Percentiles rank a stretch among this genome's conserved stretches.
Evolutionary conservation across 169 alveolate genomes (phyloP).

Genomic region (Eimeria maxima): DNA sequence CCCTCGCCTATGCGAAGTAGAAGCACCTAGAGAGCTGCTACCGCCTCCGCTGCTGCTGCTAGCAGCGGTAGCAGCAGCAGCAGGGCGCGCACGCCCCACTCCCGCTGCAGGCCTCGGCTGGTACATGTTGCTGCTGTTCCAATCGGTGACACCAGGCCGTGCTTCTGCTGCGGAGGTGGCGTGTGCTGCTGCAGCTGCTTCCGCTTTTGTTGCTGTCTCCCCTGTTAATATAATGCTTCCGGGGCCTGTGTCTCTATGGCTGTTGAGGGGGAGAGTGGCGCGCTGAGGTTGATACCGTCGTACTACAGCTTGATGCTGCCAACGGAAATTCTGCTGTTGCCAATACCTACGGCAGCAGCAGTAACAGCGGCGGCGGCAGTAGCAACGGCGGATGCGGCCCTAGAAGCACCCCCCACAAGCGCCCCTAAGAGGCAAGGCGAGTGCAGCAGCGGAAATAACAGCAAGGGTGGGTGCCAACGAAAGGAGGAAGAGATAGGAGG

Average conservation of each 20-base stretch:
- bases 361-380: conserved; percentile 33
- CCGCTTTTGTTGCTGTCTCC: not conserved
- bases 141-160: not conserved
- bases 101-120: conserved; percentile 80
- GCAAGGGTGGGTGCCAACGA: conserved; percentile 4
- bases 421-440: not conserved
- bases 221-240: not conserved
- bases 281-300: not conserved
- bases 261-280: not conserved
- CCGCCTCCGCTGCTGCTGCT: conserved; percentile 73
- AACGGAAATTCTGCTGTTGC: not conserved
- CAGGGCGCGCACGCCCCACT: conserved; percentile 73
- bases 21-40: conserved; percentile 25
- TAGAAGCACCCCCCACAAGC: not conserved
- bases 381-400: conserved; percentile 1
- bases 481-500: conserved; percentile 19
- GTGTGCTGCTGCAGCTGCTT: conserved; percentile 7
- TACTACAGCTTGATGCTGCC: not conserved
- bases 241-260: not conserved
- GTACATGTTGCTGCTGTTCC: conserved; percentile 58
- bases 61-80: not conserved
- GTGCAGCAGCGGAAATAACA: conserved; percentile 29
- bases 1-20: conserved; percentile 46
- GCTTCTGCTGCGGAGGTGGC: not conserved
- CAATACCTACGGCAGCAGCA: not conserved